These are phyloP conservation scores for Quercus agrifolia DNA, from an alignment of 306 rosid genomes.

Conservation along the genomic window DNA sequence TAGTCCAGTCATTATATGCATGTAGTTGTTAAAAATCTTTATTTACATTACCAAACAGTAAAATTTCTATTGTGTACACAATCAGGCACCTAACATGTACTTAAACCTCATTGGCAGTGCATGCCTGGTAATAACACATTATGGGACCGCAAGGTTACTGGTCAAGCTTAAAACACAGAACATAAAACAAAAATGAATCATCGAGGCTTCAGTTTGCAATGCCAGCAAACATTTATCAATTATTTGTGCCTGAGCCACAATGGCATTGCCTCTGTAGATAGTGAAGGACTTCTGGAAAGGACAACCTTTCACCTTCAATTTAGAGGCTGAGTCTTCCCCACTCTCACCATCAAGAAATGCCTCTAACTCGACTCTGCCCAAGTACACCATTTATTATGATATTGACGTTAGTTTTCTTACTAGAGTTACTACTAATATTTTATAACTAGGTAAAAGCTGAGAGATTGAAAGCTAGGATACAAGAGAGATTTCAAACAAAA, in stretches of 20 bases:
- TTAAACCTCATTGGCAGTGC: too few relatives aligned
- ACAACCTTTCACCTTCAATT: conserved; percentile 61
- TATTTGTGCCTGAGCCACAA: conserved; percentile 73
- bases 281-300: conserved; percentile 66
- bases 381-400: background rate
- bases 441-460: conserved; percentile 72
- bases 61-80: background rate
- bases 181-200: background rate
- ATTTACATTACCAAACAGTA: too few relatives aligned
- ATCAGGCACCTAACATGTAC: background rate
- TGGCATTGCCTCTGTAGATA: conserved; percentile 42
- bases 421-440: background rate
- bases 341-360: conserved; percentile 8
- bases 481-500: conserved; percentile 66
- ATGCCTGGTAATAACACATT: too few relatives aligned
- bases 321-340: conserved; percentile 24
- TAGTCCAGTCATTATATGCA: background rate
- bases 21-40: background rate
- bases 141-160: too few relatives aligned
- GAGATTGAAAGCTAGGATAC: conserved; percentile 74
- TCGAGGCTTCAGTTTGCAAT: background rate
- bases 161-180: too few relatives aligned
- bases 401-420: conserved; percentile 2
- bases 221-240: background rate
- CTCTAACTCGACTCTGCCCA: background rate